phyloP scores from a whole-genome alignment of 805 yeast species.

The Saturnispora hagleri region DNA sequence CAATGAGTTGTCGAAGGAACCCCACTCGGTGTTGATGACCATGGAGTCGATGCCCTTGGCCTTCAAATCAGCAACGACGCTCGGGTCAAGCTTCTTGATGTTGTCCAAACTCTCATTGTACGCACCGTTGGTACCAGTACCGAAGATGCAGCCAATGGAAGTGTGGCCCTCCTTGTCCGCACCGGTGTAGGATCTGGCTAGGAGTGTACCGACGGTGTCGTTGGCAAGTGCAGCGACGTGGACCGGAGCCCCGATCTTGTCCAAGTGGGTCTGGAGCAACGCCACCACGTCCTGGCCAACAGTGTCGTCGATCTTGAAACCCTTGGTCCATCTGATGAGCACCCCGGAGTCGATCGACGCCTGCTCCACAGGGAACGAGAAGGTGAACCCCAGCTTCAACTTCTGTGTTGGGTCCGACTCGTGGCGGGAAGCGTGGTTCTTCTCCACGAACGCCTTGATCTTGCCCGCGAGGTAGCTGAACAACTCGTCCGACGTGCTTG shows the following conservation, averaged over 20 bases:
- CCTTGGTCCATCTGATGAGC: conserved; percentile 93
- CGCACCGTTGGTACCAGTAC: conserved; percentile 98
- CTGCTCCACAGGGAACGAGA: conserved; percentile 88
- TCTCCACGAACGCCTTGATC: conserved; percentile 52
- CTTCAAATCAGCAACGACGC: conserved; percentile 29
- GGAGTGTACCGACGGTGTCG: conserved; percentile 91
- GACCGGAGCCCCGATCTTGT: conserved; percentile 51
- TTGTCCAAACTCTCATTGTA: conserved; percentile 70
- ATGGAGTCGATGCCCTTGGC: conserved; percentile 49
- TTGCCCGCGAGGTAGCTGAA: conserved; percentile 70
- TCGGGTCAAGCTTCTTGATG: conserved; percentile 63
- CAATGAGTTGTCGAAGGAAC: conserved; percentile 85
- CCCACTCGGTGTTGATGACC: conserved; percentile 97
- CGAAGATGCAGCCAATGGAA: conserved; percentile 83
- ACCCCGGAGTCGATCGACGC: conserved; percentile 70
- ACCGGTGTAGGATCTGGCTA: conserved; percentile 76
- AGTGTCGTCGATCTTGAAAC: conserved; percentile 78
- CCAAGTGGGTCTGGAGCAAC: conserved; percentile 61
- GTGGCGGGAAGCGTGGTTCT: conserved; percentile 44
- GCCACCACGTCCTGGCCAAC: conserved; percentile 77
- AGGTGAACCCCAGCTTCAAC: conserved; percentile 84
- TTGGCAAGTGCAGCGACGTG: conserved; percentile 82
- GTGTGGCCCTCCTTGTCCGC: conserved; percentile 63
- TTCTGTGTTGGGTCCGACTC: conserved; percentile 15
- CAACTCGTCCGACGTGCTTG: conserved; percentile 55